Percentiles rank a stretch among this genome's conserved stretches.
These are phyloP conservation scores for Paracorniculantispora psalliotae DNA, from an alignment of 2,329 filamentous ascomycete species.

Conservation along the genomic window DNA sequence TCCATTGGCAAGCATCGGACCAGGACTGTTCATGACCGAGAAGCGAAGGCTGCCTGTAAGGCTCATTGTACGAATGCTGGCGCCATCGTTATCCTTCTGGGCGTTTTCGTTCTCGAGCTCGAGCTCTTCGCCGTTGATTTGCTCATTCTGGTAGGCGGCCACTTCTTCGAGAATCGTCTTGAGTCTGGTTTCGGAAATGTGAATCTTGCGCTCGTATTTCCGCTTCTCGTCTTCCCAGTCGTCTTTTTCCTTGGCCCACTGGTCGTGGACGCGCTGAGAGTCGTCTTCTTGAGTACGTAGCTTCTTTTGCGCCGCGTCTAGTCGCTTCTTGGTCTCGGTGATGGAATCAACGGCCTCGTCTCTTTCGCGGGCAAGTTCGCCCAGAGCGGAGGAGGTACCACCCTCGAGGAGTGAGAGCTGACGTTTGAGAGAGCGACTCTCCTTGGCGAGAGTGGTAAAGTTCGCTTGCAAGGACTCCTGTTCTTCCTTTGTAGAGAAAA, in stretches of 20 bases:
- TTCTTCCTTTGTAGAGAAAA: slow-evolving; percentile 68
- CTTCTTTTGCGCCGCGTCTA: slow-evolving; percentile 75
- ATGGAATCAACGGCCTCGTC: slow-evolving; percentile 74
- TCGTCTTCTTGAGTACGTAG: slow-evolving; percentile 78
- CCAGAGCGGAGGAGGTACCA: slow-evolving; percentile 78
- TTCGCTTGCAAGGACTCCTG: slow-evolving; percentile 64
- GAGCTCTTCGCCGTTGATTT: slow-evolving; percentile 35
- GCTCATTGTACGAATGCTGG: slow-evolving; percentile 68
- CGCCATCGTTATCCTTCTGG: slow-evolving; percentile 62
- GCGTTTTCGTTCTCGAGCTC: slow-evolving; percentile 59
- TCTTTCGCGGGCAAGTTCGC: slow-evolving; percentile 77
- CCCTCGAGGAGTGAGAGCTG: slow-evolving; percentile 84
- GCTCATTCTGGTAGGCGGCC: slow-evolving; percentile 59
- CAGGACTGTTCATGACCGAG: slow-evolving; percentile 60
- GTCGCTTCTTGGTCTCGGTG: slow-evolving; percentile 66
- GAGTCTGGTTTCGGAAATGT: slow-evolving; percentile 83
- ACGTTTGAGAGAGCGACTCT: slow-evolving; percentile 74
- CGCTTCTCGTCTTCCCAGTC: slow-evolving; percentile 80
- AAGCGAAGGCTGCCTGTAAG: slow-evolving; percentile 68
- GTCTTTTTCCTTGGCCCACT: slow-evolving; percentile 82
- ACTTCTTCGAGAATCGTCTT: slow-evolving; percentile 84
- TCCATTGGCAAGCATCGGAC: slow-evolving; percentile 54
- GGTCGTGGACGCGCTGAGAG: slow-evolving; percentile 66
- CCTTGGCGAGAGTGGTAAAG: slow-evolving; percentile 62
- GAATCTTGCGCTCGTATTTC: slow-evolving; percentile 75